Conservation (phyloP, 345 rosid species). For the Turnera subulata region DNA sequence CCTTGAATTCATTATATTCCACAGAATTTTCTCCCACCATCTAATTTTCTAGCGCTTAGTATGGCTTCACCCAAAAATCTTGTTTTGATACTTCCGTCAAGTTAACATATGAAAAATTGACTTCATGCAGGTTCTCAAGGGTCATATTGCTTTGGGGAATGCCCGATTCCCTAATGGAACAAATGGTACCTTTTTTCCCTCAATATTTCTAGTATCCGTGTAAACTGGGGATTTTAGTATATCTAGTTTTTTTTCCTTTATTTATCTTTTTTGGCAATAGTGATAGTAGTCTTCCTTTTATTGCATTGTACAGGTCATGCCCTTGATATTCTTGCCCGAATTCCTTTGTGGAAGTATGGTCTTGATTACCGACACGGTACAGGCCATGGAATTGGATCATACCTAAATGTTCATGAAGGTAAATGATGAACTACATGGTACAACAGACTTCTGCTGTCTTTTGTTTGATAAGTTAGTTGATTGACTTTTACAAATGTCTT, state of each 20-base stretch:
- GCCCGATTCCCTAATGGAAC: slow-evolving; percentile 92
- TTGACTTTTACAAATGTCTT: slow-evolving; percentile 11
- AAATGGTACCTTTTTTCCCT: slow-evolving; percentile 44
- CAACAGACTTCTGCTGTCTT: not conserved
- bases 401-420: slow-evolving; percentile 96
- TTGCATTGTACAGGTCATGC: slow-evolving; percentile 52
- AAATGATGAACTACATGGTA: slow-evolving; percentile 21
- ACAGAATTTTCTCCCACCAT: not conserved
- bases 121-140: slow-evolving; percentile 74
- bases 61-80: not conserved
- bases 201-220: slow-evolving; percentile 1
- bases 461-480: slow-evolving; percentile 6
- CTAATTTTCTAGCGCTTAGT: not conserved
- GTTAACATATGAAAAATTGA: not conserved
- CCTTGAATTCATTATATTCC: not conserved
- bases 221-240: not conserved
- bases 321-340: slow-evolving; percentile 90
- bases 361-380: slow-evolving; percentile 98
- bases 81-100: not conserved
- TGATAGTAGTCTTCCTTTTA: not conserved
- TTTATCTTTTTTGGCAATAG: not conserved
- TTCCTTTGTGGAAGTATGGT: slow-evolving; percentile 86
- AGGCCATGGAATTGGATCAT: slow-evolving; percentile 98
- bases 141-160: slow-evolving; percentile 85
- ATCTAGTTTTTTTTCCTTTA: too few species aligned